Conservation (phyloP, 2,329 filamentous ascomycete genomes). For the Fonsecaea pugnacius region DNA sequence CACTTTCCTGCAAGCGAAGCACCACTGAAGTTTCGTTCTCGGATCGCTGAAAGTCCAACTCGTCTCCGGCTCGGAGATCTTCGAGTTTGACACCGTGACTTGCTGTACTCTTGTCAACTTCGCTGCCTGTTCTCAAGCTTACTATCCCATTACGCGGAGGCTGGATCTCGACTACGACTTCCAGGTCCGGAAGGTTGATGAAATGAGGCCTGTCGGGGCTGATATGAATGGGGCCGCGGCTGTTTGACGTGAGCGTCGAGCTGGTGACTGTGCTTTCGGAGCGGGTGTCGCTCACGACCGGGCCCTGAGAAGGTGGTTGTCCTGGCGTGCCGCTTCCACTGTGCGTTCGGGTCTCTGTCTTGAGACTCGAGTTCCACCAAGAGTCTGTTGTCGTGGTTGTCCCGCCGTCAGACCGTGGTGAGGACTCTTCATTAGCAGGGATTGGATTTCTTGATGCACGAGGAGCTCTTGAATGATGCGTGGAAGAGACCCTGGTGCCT, state of each 20-base stretch:
- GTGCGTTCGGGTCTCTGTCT: not conserved
- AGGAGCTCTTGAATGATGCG: not conserved
- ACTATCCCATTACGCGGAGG: not conserved
- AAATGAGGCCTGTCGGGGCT: not conserved
- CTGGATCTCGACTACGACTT: not conserved
- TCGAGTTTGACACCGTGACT: not conserved
- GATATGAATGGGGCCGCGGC: not conserved
- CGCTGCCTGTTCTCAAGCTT: not conserved
- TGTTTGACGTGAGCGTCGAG: not conserved
- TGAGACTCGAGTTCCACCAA: not conserved
- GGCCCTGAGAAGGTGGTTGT: not conserved
- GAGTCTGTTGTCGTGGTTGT: not conserved
- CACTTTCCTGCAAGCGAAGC: not conserved
- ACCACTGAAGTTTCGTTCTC: not conserved
- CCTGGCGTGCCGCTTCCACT: not conserved
- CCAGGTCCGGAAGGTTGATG: not conserved
- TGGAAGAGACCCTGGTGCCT: not conserved
- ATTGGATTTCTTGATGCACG: not conserved
- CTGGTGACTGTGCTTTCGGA: not conserved
- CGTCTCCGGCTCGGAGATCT: not conserved
- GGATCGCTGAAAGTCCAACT: not conserved
- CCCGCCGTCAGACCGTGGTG: not conserved
- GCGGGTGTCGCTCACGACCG: not conserved
- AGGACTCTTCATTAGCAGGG: not conserved
- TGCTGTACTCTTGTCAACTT: not conserved